A percentile compares a stretch with the other conserved stretches of the same genome.
Evolutionary conservation across 2,329 filamentous ascomycete genomes (phyloP).

Genomic region (Claviceps sp.): DNA sequence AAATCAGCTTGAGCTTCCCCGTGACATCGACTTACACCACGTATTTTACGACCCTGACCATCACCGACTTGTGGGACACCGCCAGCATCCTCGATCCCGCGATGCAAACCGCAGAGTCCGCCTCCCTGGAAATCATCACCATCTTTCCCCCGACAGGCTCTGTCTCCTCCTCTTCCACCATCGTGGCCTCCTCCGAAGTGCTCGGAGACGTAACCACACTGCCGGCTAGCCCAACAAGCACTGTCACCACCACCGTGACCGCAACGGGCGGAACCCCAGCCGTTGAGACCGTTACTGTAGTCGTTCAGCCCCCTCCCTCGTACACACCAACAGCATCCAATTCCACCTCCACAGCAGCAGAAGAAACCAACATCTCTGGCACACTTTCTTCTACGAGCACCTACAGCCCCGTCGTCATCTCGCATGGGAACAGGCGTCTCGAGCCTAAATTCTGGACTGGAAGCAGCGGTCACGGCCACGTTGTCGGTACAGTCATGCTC

Average conservation of each 20-base stretch:
- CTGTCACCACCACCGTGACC: slow-evolving; percentile 19
- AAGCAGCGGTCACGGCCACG: slow-evolving; percentile 17
- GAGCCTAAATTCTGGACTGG: slow-evolving; percentile 17
- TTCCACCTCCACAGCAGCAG: slow-evolving; percentile 17
- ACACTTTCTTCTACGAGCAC: slow-evolving; percentile 12
- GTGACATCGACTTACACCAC: slow-evolving; percentile 7
- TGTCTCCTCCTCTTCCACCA: neutral
- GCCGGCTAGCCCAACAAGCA: slow-evolving; percentile 11
- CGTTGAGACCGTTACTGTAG: slow-evolving; percentile 20
- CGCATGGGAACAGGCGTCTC: slow-evolving; percentile 19
- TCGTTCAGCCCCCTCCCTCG: slow-evolving; percentile 13
- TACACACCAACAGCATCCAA: slow-evolving; percentile 17
- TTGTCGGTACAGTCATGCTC: slow-evolving; percentile 24
- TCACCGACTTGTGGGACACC: slow-evolving; percentile 18
- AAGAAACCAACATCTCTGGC: slow-evolving; percentile 3
- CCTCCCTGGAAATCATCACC: slow-evolving; percentile 13
- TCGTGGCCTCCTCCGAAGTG: slow-evolving; percentile 8
- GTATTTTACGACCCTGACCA: slow-evolving; percentile 14
- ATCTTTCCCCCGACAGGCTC: slow-evolving; percentile 6
- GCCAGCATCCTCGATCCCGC: neutral
- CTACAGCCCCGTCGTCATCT: slow-evolving; percentile 17
- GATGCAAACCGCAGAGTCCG: neutral
- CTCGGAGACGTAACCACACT: slow-evolving; percentile 14
- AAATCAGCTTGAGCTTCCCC: slow-evolving; percentile 13
- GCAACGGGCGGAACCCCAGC: slow-evolving; percentile 15